These are phyloP conservation scores for Nitzschia putrida DNA, from an alignment of 108 stramenopile genomes.

Conservation along the genomic window DNA sequence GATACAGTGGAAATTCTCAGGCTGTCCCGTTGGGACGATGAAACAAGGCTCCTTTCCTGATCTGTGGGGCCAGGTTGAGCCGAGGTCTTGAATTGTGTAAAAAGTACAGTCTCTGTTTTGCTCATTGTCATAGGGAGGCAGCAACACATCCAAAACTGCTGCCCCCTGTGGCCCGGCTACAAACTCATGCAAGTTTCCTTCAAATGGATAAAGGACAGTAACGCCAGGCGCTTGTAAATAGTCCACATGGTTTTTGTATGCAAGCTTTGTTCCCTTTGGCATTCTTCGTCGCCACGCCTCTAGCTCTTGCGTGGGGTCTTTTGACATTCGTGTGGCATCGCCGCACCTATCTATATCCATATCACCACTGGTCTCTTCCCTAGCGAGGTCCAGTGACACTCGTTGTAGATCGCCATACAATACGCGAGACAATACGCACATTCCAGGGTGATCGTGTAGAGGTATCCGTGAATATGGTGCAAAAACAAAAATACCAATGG, in stretches of 20 bases:
- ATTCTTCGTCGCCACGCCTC: slow-evolving; percentile 6
- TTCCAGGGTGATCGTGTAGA: slow-evolving; percentile 93
- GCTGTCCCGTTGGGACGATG: slow-evolving; percentile 76
- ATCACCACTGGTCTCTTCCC: slow-evolving; percentile 14
- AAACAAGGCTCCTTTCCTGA: slow-evolving; percentile 39
- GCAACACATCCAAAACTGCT: slow-evolving; percentile 89
- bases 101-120: slow-evolving; percentile 90
- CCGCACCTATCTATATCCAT: not conserved
- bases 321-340: not conserved
- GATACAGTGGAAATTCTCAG: slow-evolving; percentile 80
- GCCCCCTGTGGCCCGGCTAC: slow-evolving; percentile 85
- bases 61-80: not conserved
- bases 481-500: slow-evolving; percentile 91
- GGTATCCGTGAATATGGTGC: slow-evolving; percentile 88
- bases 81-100: slow-evolving; percentile 57
- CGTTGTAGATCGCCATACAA: slow-evolving; percentile 87
- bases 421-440: slow-evolving; percentile 89
- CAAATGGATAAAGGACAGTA: slow-evolving; percentile 71
- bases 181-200: slow-evolving; percentile 93
- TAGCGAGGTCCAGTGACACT: slow-evolving; percentile 71
- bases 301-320: not conserved
- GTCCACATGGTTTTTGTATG: slow-evolving; percentile 49
- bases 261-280: slow-evolving; percentile 48
- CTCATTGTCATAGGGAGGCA: slow-evolving; percentile 90
- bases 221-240: slow-evolving; percentile 68